phyloP scores from a whole-genome alignment of 2,329 filamentous ascomycete species.

The Colletotrichum trifolii region DNA sequence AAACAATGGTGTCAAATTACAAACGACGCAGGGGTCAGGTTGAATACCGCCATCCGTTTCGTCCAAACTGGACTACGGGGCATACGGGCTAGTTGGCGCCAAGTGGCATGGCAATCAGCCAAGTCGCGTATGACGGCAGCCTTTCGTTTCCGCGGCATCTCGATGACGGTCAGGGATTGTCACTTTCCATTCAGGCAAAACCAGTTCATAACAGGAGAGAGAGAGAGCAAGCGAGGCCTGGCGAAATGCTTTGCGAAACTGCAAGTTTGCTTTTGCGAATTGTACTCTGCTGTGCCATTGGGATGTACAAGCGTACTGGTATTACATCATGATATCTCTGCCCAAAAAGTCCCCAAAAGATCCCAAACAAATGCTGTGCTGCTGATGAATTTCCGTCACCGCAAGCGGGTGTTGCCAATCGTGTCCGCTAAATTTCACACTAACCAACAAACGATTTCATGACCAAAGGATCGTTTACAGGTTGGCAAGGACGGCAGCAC shows the following conservation, averaged over 20 bases:
- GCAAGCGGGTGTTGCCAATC: background rate
- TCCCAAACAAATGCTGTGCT: slow-evolving; percentile 29
- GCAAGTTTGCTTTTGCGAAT: background rate
- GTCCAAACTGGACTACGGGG: background rate
- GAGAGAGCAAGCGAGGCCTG: no score
- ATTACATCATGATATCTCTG: slow-evolving; percentile 35
- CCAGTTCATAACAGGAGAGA: no score
- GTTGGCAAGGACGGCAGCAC: slow-evolving; percentile 57
- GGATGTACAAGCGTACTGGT: slow-evolving; percentile 33
- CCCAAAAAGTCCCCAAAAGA: slow-evolving; percentile 2
- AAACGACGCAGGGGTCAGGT: background rate
- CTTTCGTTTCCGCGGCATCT: background rate
- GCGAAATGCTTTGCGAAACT: no score
- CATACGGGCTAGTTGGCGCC: background rate
- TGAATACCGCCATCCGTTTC: background rate
- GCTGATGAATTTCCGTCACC: slow-evolving; percentile 2
- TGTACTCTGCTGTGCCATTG: slow-evolving; percentile 17
- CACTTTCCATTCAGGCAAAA: no score
- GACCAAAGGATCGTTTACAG: slow-evolving; percentile 46
- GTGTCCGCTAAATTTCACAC: slow-evolving; percentile 5
- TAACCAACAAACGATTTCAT: no score
- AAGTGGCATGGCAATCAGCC: background rate
- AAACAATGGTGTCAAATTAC: no score
- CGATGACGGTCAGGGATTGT: background rate
- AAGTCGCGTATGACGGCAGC: background rate